Base-by-base conservation (phyloP, 2,329 filamentous ascomycete genomes). In the Microsporum canis region DNA sequence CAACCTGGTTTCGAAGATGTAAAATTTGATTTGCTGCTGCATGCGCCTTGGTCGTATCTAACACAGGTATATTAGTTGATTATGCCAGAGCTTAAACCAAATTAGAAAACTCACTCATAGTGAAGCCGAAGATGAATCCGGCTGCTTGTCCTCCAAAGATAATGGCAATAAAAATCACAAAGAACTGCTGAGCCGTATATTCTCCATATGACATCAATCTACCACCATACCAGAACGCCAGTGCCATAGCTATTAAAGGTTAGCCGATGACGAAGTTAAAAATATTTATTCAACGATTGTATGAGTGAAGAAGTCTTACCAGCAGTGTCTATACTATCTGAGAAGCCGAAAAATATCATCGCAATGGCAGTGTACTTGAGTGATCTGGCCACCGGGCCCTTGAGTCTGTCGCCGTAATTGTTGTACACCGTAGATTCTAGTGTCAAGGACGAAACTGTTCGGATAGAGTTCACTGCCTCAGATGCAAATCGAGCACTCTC, bases 161-260 rank as follows among this genome's bases (percentile, higher is more conserved):
- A 3, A 77, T 68, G 3, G 72, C 72, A 63, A 75, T 71, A 61
- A 77, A 77, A 38, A 77, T 72, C 53, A 79, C 68, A 61, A 78
- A 78, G 61, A 76, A 81, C 45, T 77, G 71, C 17, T 70, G 63
- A 8, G 67, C 61, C 38, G 62, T 65, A 60, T 71, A 74, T 53
- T 65, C 65, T 5, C 62, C 58, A 3, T 29, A 60, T 43, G 65
- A 63, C 58, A 66, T 31, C 79, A 76, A 2, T 66, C 75, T 1
- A 2, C 82, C 83, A 53, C 84, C 86, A 63, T 88, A 88, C 80
- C 83, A 87, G 68, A 86, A 85, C 60, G 83, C 80, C 45, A 87
- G 60, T 5, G 66, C 69, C 66, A 68, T 69, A 39, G 66, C 68
- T 56, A 68, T 61, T 41, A 66, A 68, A 4, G 57, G 64, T 10